Base-by-base conservation (phyloP, 192 early-diverging fungal genomes). In the Umbelopsis ramanniana region DNA sequence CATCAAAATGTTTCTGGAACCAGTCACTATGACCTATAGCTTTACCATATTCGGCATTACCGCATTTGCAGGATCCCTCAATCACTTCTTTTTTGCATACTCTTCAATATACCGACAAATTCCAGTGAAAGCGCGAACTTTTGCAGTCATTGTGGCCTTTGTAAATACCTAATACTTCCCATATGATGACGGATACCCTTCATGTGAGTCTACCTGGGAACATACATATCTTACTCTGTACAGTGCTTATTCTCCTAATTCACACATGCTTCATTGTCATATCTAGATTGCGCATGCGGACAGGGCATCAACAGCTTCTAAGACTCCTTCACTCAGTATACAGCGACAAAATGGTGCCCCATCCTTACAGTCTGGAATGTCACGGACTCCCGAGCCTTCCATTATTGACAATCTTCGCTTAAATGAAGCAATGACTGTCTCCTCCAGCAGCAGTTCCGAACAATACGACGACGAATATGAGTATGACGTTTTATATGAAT, bases 401-500 rank as follows among this genome's bases (percentile, higher is more conserved):
- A 17, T 63, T 26, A 63, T 63, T 19, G 57, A 63, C 33, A 63
- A 63, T 19, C 33, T 63, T 29, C 57, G 57, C 3, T 26, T 63
- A 4, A 63, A 63, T 37, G 57, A 63, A 63, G 57, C 19, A 2
- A 63, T 63, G 26, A 63, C 57, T 0, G 57, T 35, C 12, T 63
- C 57, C 29, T 37, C 29, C 29, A 37, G 33, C 33, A 37, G 29
- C 29, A 37, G 57, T 26, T 35, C 29, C 57, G 6, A 14, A 63
- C 23, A 63, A 22, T 63, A 63, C 19, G 57, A 63, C 57, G 74
- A 79, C 23, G 75, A 77, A 23, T 76, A 74, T 54, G 74, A 52
- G 15, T 83, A 78, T 66, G 82, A 83, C 26, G 24, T 83, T 43
- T 46, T 83, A 19, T 81, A 78, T 33, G 79, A 83, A 45, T 77